Base-by-base conservation (phyloP, 176 grass and related monocot genomes). In the Leersia perrieri region DNA sequence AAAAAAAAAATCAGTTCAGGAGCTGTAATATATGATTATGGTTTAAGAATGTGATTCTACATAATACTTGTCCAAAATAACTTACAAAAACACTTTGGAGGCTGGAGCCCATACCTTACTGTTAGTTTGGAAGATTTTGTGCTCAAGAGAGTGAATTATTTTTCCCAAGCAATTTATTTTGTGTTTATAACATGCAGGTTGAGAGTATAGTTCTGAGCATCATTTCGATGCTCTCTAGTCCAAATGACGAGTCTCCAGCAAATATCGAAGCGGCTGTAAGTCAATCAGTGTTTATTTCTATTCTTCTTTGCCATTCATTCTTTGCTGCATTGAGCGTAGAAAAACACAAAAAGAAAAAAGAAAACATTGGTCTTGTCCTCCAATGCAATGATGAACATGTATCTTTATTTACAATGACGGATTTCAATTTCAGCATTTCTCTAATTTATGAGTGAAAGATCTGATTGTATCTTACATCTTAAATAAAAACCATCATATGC, bases 171-270 rank as follows among this genome's bases (percentile, higher is more conserved):
- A 82, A 66, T 62, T 66, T 77, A 57, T 32, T 27, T 6, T n/a
- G n/a, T 20, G 75, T 31, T 68, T 29, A n/a, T 41, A 67, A 70
- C 63, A 6, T 94, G 75, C 86, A 97, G 94, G 94, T 97, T 64
- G 94, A 97, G 70, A 97, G 94, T 88, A 97, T 97, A 78, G 94
- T 97, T 83, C 61, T 97, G 65, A 97, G 94, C 84, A 97, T 97
- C 63, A 97, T 97, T 87, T 93, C 94, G 22, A 97, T 97, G 94
- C 94, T 97, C 33, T 97, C 94, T 71, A 93, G 94, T 84, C 94
- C 94, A 45, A 97, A 97, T 1, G 94, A 97, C 11, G 94, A 97
- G 39, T 97, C 94, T 64, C 91, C 91, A 76, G 94, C 94, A 49
- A 97, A 97, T 85, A 90, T 97, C 62, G 94, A 97, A 84, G 94